phyloP scores from a whole-genome alignment of 1,284 basidiomycete species.

The Irpex rosettiformis region DNA sequence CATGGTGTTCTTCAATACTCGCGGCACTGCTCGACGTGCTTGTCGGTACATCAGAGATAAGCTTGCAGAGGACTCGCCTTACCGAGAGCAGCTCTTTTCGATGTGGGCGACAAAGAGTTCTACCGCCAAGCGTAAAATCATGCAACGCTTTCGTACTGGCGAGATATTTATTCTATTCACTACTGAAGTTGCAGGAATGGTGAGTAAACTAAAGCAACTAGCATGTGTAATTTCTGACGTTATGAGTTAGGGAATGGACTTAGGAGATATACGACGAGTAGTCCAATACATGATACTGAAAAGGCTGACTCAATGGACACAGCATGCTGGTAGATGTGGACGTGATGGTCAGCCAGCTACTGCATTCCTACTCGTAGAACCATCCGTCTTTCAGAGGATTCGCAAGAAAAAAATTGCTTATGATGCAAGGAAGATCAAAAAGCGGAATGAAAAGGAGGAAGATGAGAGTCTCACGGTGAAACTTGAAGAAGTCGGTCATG shows the following conservation, averaged over 20 bases:
- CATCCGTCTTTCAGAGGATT: conserved; percentile 7
- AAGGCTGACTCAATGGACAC: conserved; percentile 14
- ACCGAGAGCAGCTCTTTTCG: background rate
- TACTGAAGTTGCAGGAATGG: conserved; percentile 15
- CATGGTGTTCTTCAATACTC: conserved; percentile 1
- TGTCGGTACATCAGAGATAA: background rate
- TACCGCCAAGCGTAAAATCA: conserved; percentile 1
- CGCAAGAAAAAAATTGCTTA: background rate
- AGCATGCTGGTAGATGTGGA: conserved; percentile 13
- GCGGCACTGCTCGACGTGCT: background rate
- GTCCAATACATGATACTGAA: conserved; percentile 13
- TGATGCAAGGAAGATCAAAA: background rate
- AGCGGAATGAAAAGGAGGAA: no score
- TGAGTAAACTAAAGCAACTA: background rate
- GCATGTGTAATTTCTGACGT: background rate
- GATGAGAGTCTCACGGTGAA: no score
- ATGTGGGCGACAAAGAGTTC: conserved; percentile 1
- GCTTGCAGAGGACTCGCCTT: background rate
- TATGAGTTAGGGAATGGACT: conserved; percentile 10
- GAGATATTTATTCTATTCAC: conserved; percentile 10
- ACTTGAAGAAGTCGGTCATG: no score
- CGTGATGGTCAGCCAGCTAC: conserved; percentile 12
- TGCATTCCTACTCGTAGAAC: conserved; percentile 17
- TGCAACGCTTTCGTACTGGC: conserved; percentile 9
- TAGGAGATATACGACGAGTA: conserved; percentile 13